A percentile compares a stretch with the other conserved stretches of the same genome.
These are phyloP conservation scores for Hymenoscyphus fraxineus DNA, from an alignment of 2,329 filamentous ascomycete genomes.

Conservation along the genomic window DNA sequence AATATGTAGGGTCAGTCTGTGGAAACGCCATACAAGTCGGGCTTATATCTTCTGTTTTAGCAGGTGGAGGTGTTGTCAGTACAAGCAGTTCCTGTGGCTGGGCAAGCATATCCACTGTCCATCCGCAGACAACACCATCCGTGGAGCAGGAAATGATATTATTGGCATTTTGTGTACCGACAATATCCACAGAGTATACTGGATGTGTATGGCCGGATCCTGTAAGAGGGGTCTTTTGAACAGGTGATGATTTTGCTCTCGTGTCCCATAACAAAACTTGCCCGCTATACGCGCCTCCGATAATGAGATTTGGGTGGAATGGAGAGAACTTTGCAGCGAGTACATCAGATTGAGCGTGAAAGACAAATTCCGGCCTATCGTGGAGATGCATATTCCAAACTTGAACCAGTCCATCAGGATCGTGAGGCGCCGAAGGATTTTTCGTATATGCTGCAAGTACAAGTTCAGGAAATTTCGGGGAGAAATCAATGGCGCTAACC, in stretches of 20 bases:
- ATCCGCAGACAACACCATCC: constrained; percentile 93
- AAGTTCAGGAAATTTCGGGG: constrained; percentile 89
- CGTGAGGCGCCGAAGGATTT: constrained; percentile 89
- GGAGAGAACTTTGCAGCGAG: constrained; percentile 97
- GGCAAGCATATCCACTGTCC: constrained; percentile 96
- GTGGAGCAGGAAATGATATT: constrained; percentile 98
- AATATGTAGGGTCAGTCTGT: constrained; percentile 92
- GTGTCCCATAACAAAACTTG: constrained; percentile 98
- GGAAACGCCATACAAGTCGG: constrained; percentile 95
- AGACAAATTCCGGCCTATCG: constrained; percentile 91
- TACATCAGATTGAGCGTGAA: constrained; percentile 94
- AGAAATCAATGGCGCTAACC: constrained; percentile 94
- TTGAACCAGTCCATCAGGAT: constrained; percentile 88
- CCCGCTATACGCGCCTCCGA: constrained; percentile 93
- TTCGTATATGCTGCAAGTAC: constrained; percentile 95
- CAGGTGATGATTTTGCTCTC: constrained; percentile 79
- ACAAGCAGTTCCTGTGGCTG: constrained; percentile 94
- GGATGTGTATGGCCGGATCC: constrained; percentile 95
- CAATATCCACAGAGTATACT: constrained; percentile 90
- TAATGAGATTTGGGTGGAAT: constrained; percentile 92
- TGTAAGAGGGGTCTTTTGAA: constrained; percentile 93
- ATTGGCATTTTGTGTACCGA: constrained; percentile 97
- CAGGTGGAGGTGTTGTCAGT: constrained; percentile 77
- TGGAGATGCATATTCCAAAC: constrained; percentile 97
- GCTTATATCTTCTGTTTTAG: constrained; percentile 90